A percentile compares a stretch with the other conserved stretches of the same genome.
Evolutionary conservation across 768 basidiomycete genomes (phyloP).

Genomic region (Filobasidium wieringae): DNA sequence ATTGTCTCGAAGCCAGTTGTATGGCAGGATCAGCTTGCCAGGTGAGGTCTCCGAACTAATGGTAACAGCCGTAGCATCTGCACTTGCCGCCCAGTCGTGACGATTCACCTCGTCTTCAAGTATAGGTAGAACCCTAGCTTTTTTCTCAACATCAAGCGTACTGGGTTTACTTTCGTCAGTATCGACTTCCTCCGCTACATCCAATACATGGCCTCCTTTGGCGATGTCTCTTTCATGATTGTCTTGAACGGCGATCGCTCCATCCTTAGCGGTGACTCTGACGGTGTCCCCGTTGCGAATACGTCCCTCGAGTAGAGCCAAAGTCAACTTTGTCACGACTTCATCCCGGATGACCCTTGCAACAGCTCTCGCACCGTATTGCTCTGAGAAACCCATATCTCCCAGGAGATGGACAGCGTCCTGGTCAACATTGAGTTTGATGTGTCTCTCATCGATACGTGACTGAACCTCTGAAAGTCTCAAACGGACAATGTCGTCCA

Average conservation of each 20-base stretch:
- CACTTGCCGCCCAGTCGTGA: background rate
- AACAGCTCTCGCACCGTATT: constrained; percentile 79
- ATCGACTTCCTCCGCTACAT: background rate
- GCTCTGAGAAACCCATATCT: constrained; percentile 63
- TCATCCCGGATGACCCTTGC: constrained; percentile 72
- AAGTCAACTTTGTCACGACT: constrained; percentile 70
- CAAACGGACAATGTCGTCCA: constrained; percentile 65
- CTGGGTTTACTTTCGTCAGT: background rate
- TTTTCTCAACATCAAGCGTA: background rate
- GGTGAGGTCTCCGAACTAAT: background rate
- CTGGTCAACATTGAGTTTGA: constrained; percentile 58
- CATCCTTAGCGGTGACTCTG: constrained; percentile 45
- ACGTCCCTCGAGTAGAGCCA: constrained; percentile 64
- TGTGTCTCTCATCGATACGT: constrained; percentile 54
- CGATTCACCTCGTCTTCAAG: background rate
- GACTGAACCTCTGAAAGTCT: constrained; percentile 62
- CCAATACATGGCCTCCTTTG: constrained; percentile 5
- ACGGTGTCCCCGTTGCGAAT: constrained; percentile 65
- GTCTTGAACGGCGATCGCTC: constrained; percentile 50
- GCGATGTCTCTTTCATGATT: constrained; percentile 49
- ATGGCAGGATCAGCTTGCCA: background rate
- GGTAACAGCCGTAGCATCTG: background rate
- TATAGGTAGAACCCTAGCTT: background rate
- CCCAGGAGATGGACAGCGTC: constrained; percentile 59
- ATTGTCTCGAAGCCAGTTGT: constrained; percentile 68